Percentiles rank a stretch among this genome's conserved stretches.
Conservation (phyloP, 2,329 filamentous ascomycete genomes). For the Fusarium succisae region DNA sequence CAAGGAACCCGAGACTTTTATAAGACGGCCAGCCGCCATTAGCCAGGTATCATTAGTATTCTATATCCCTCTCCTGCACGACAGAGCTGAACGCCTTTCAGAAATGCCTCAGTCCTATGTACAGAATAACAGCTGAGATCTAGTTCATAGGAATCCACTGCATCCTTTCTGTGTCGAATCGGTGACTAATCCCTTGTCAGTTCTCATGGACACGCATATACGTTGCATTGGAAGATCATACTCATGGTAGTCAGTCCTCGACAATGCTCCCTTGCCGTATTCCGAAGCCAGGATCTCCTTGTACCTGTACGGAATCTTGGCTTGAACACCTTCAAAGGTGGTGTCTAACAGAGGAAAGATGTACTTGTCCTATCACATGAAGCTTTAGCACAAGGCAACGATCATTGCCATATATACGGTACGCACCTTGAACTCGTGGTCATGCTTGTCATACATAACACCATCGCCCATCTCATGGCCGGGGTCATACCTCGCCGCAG, state of each 20-base stretch:
- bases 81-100: background rate
- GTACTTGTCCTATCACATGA: conserved; percentile 57
- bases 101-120: background rate
- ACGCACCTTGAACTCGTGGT: conserved; percentile 58
- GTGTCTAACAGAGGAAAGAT: conserved; percentile 76
- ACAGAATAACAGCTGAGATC: background rate
- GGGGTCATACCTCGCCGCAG: conserved; percentile 59
- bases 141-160: conserved; percentile 43
- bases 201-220: background rate
- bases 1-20: background rate
- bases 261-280: conserved; percentile 63
- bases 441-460: conserved; percentile 61
- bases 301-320: conserved; percentile 72
- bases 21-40: background rate
- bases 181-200: conserved; percentile 48
- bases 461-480: conserved; percentile 55
- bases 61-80: background rate
- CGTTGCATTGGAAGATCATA: conserved; percentile 45
- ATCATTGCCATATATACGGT: background rate
- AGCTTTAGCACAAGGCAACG: background rate
- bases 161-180: conserved; percentile 52
- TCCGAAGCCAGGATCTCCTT: conserved; percentile 67
- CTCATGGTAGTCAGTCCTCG: conserved; percentile 61
- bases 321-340: conserved; percentile 72
- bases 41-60: conserved; percentile 3